A percentile compares a stretch with the other conserved stretches of the same genome.
These are phyloP conservation scores for Xylaria curta DNA, from an alignment of 495 filamentous ascomycete genomes.

Conservation along the genomic window DNA sequence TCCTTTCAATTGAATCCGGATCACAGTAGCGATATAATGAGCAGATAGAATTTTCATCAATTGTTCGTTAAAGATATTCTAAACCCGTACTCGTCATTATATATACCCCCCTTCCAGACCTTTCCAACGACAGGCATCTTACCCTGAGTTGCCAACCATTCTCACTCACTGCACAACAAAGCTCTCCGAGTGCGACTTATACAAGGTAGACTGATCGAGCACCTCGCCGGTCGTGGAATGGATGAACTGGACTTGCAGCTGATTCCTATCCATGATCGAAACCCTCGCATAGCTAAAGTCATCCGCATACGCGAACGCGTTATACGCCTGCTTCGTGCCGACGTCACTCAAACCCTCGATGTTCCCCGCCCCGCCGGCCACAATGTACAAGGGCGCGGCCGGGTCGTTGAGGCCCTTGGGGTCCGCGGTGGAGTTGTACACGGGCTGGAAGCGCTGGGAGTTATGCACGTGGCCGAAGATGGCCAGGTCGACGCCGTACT, in stretches of 20 bases:
- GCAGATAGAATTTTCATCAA: not conserved
- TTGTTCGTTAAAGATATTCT: not conserved
- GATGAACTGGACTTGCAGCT: conserved; percentile 50
- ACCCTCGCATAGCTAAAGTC: conserved; percentile 61
- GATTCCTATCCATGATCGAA: conserved; percentile 41
- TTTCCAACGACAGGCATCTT: not conserved
- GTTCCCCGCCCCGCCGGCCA: conserved; percentile 50
- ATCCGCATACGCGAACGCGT: conserved; percentile 62
- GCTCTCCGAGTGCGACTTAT: conserved; percentile 55
- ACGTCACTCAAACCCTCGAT: conserved; percentile 51
- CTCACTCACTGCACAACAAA: conserved; percentile 53
- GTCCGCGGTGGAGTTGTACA: conserved; percentile 49
- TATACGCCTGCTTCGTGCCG: conserved; percentile 50
- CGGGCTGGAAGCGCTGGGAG: conserved; percentile 53
- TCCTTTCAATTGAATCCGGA: not conserved
- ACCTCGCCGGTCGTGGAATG: conserved; percentile 56
- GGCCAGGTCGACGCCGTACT: conserved; percentile 66
- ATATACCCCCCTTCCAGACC: not conserved
- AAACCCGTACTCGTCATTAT: not conserved
- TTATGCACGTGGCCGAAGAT: conserved; percentile 69
- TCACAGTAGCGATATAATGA: not conserved
- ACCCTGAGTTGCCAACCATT: not conserved
- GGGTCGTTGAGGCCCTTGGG: conserved; percentile 59
- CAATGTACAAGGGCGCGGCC: conserved; percentile 63
- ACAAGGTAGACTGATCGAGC: conserved; percentile 58